Evolutionary conservation across 305 asterid genomes (phyloP), one percentile per base, ranked within the genome.

Genomic region (Solanum hybrid): DNA sequence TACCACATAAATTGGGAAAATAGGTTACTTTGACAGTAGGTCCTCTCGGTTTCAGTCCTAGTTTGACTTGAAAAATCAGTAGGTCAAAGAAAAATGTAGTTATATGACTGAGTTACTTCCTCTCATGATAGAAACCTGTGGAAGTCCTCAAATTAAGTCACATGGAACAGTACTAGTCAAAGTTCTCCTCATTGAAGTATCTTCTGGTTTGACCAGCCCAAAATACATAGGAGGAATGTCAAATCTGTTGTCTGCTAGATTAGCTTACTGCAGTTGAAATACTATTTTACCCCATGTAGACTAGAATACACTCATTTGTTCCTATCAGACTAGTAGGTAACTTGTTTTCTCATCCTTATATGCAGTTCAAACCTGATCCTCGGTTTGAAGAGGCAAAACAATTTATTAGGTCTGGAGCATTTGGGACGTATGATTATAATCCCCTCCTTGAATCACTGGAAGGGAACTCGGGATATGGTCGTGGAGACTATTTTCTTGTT

Each of bases 391-490:
- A 98, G 95, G 99, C 99, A 31, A 98, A 97, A 90, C 92, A 97
- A 86, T 95, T 95, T 90, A 96, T 98, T 78, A 96, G 97, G 90
- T 94, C 98, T 35, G 98, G 99, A 91, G 98, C 98, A 89, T 97
- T 98, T 78, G 99, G 99, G 87, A 98, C 94, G 94, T 98, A 97
- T 86, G 99, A 98, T 89, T 98, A 98, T 92, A 96, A 94, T 71
- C 99, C 98, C 73, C 97, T 98, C 82, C 98, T 98, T 8, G 99
- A 97, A 14, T 98, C 99, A 40, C 96, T 98, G 64, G 99, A 98
- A 92, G 99, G 99, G 16, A 89, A 98, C 87, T 90, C 98, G 82
- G 99, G 99, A 86, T 98, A 94, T 88, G 99, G 99, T 7, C 98
- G 97, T 85, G 99, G 98, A 79, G 99, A 98, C 91, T 98, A 98